phyloP scores from a whole-genome alignment of 768 basidiomycete genomes.

The Tricholoma terreum region DNA sequence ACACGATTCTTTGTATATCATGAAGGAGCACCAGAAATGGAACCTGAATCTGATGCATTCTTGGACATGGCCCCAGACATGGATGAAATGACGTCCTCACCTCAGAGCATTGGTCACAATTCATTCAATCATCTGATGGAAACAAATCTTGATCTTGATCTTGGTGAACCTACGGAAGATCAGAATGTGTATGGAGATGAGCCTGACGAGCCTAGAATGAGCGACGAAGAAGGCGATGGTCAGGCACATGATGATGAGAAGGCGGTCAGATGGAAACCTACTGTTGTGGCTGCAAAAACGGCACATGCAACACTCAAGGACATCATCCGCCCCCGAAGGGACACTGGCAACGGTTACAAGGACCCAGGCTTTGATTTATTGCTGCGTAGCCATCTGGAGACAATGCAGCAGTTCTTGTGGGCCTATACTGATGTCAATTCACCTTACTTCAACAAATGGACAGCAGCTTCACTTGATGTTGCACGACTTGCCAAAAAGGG shows the following conservation, averaged over 20 bases:
- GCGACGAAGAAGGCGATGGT: slow-evolving; percentile 3
- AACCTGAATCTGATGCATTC: too few relatives aligned
- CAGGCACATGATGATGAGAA: neutral
- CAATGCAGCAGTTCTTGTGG: slow-evolving; percentile 6
- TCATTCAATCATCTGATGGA: too few relatives aligned
- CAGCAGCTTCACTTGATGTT: slow-evolving; percentile 1
- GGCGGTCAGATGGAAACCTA: neutral
- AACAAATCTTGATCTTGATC: too few relatives aligned
- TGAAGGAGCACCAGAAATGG: too few relatives aligned
- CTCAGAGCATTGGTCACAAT: too few relatives aligned
- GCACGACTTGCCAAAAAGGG: slow-evolving; percentile 1
- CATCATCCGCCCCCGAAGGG: neutral
- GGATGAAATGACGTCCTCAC: too few relatives aligned
- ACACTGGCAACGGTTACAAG: slow-evolving; percentile 1
- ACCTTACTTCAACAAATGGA: slow-evolving; percentile 2
- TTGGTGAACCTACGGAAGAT: too few relatives aligned
- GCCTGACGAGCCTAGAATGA: neutral
- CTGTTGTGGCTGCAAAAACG: neutral
- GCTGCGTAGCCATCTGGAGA: neutral
- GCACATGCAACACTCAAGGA: neutral
- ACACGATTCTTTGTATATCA: too few relatives aligned
- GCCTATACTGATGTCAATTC: neutral
- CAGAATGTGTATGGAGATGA: neutral
- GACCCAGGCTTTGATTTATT: slow-evolving; percentile 5
- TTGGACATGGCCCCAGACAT: too few relatives aligned